These are phyloP conservation scores for Ulota crispa DNA, from an alignment of 225 moss, liverwort and hornwort species.

Conservation along the genomic window DNA sequence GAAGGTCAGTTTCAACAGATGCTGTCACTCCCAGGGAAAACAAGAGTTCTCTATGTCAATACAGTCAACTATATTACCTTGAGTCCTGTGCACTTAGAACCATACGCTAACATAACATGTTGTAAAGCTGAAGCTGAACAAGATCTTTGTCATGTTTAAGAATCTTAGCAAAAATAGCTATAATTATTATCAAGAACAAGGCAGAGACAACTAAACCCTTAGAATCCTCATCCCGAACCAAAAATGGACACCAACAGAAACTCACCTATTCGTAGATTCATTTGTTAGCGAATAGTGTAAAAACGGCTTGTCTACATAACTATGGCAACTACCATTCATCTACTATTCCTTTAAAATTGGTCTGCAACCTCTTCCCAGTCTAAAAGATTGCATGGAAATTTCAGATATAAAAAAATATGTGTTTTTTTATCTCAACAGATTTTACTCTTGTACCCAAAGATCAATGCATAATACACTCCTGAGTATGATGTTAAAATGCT, in stretches of 20 bases:
- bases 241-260: background rate
- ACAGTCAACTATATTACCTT: background rate
- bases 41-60: background rate
- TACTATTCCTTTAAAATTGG: background rate
- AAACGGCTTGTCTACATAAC: background rate
- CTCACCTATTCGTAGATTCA: background rate
- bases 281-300: background rate
- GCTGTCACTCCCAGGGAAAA: background rate
- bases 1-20: background rate
- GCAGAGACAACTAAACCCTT: background rate
- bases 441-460: no score
- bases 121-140: constrained; percentile 11
- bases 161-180: background rate
- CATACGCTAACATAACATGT: background rate
- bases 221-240: background rate
- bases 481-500: background rate
- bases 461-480: no score
- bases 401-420: no score
- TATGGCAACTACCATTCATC: background rate
- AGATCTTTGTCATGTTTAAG: background rate
- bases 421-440: no score
- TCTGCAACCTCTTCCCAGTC: background rate
- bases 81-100: background rate
- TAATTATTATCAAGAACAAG: background rate
- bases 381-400: background rate